Evolutionary conservation across 306 rosid genomes (phyloP), one percentile per base, ranked within the genome.

Genomic region (Inga oerstediana): DNA sequence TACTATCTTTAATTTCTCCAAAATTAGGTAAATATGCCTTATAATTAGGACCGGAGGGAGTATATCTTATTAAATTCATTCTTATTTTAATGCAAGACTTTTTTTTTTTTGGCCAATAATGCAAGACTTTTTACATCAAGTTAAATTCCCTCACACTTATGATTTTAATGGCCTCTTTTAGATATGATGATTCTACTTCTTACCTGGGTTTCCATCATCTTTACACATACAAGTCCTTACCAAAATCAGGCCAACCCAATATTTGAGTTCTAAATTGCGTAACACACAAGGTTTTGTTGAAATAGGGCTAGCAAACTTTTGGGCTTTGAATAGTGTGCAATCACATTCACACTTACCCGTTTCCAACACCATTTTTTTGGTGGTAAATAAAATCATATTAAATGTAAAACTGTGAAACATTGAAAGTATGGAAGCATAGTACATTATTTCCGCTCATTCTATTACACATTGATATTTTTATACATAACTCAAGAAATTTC

Each of bases 401-500:
- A 59, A 24, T 7, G 34, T 8, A 35, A 49, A 48, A 74, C 67
- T 3, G 43, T 71, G 22, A 49, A 49, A 73, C 67, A 24, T 12
- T 44, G 7, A 64, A 44, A 80, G 11, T 14, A 45, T 19, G 37
- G 34, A 46, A 17, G 45, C 49, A 56, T 34, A 34, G 52, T 49
- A 75, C 39, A 79, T 74, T 70, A 44, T 52, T 78, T 74, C 19
- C 43, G 41, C 48, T 76, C 41, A 76, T 86, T 72, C 54, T 48
- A 65, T 77, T 66, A 83, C 70, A 83, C 75, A 13, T 61, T 71
- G 82, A 76, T 64, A 78, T 44, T 45, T 64, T 80, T 74, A 80
- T 77, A 86, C 87, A 71, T 54, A 80, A 76, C 82, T 86, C 83
- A 15, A 70, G 72, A 80, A 74, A 83, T 35, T 84, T 45, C 44